Base-by-base conservation (phyloP, 2,329 filamentous ascomycete species). In the Alternaria infectoria region DNA sequence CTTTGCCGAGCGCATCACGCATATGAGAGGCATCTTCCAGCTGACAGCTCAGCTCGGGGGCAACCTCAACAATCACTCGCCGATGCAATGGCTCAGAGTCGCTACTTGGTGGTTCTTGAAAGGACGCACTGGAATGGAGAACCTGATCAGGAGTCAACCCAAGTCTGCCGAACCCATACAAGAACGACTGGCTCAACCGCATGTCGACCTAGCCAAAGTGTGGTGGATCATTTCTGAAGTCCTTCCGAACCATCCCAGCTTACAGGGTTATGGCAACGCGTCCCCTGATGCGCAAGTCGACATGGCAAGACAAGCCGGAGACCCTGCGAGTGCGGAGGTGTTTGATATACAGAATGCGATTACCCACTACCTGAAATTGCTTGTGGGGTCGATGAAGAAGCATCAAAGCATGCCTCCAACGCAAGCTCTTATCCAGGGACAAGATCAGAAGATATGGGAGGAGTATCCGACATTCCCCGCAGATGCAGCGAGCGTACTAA, bases 21-120 rank as follows among this genome's bases (percentile, higher is more conserved):
- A 94, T 74, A 86, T 96, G 70, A 90, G 88, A 65, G 89, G 91
- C 67, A 84, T 96, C 3, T 96, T 97, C 75, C 86, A 89, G 40
- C 80, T 95, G 46, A 92, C 94, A 61, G 90, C 93, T 0, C 92
- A 97, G 77, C 87, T 89, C 30, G 84, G 90, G 28, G 89, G 88
- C 66, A 89, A 92, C 0, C 77, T 93, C 5, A 84, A 87, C 59
- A 85, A 86, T 28, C 90, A 88, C 54, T 83, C 88, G 0, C 84
- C 90, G 0, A 84, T 86, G 50, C 88, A 93, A 63, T 90, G 94
- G 82, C 84, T 91, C 10, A 87, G 92, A 61, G 90, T 89, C 23
- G 90, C 89, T 4, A 83, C 92, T 1, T 97, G 94, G 94, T 97
- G 94, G 94, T 96, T 97, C 74, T 77, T 97, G 49, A 91, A 88